phyloP scores from a whole-genome alignment of 148 eudicot species.

The Arbutus unedo region DNA sequence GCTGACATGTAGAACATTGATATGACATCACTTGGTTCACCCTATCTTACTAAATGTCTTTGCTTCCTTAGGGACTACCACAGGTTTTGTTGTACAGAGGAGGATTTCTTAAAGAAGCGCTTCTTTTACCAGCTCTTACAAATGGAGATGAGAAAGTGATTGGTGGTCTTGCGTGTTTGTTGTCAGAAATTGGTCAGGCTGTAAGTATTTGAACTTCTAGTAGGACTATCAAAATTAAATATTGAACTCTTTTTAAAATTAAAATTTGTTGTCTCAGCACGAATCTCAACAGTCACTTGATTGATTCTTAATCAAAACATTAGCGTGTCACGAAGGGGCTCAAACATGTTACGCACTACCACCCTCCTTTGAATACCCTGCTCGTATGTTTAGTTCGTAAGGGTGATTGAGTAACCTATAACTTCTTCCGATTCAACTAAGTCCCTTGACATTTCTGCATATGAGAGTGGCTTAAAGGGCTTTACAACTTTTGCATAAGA shows the following conservation, averaged over 20 bases:
- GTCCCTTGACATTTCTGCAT: neutral
- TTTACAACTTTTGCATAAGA: neutral
- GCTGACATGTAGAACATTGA: neutral
- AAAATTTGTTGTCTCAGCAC: neutral
- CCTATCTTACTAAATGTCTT: conserved; percentile 6
- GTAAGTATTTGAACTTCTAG: conserved; percentile 46
- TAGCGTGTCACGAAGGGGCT: neutral
- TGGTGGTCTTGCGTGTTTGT: conserved; percentile 80
- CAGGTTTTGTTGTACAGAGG: conserved; percentile 74
- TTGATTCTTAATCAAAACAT: neutral
- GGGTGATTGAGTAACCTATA: neutral
- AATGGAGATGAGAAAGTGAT: conserved; percentile 78
- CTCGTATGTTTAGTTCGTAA: neutral
- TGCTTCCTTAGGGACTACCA: conserved; percentile 64
- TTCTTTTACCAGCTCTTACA: conserved; percentile 83
- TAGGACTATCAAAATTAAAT: neutral
- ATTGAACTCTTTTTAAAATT: neutral
- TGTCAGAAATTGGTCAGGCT: conserved; percentile 99
- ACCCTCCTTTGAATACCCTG: neutral
- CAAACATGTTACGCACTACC: neutral
- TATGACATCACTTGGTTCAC: neutral
- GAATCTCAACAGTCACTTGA: neutral
- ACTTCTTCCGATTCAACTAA: neutral
- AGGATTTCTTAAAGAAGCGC: conserved; percentile 74
- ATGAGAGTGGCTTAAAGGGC: neutral